These are phyloP conservation scores for Sclerotiophoma versabilis DNA, from an alignment of 2,329 filamentous ascomycete genomes.

Conservation along the genomic window DNA sequence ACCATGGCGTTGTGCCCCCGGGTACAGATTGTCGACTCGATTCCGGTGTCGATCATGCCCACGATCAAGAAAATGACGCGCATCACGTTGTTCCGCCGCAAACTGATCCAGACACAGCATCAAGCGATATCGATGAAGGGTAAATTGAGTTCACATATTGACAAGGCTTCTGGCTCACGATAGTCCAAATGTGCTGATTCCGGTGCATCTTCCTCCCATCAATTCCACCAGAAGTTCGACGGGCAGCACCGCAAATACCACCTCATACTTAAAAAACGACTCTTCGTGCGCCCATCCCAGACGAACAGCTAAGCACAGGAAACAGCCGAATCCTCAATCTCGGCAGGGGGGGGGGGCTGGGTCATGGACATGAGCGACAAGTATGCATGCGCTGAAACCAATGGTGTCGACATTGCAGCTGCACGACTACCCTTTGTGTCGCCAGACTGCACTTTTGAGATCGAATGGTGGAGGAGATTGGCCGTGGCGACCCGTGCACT, in stretches of 20 bases:
- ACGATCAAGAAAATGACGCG: slow-evolving; percentile 31
- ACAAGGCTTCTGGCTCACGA: slow-evolving; percentile 2
- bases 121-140: slow-evolving; percentile 30
- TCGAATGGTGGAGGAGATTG: slow-evolving; percentile 52
- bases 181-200: slow-evolving; percentile 27
- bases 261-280: slow-evolving; percentile 24
- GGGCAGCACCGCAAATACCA: slow-evolving; percentile 34
- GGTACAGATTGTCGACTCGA: slow-evolving; percentile 6
- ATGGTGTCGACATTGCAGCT: slow-evolving; percentile 48
- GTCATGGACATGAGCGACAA: slow-evolving; percentile 37
- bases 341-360: slow-evolving; percentile 32
- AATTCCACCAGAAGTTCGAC: slow-evolving; percentile 29
- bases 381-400: slow-evolving; percentile 21
- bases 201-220: slow-evolving; percentile 33
- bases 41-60: slow-evolving; percentile 28
- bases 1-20: neutral
- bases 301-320: slow-evolving; percentile 21
- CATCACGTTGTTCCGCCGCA: slow-evolving; percentile 25
- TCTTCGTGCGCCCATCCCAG: slow-evolving; percentile 26
- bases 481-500: slow-evolving; percentile 40
- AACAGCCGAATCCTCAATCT: slow-evolving; percentile 41
- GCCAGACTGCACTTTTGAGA: slow-evolving; percentile 49
- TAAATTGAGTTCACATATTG: neutral
- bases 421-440: slow-evolving; percentile 50
- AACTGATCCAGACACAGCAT: slow-evolving; percentile 26